phyloP scores from a whole-genome alignment of 768 basidiomycete genomes.

The Gyrodon lividus region DNA sequence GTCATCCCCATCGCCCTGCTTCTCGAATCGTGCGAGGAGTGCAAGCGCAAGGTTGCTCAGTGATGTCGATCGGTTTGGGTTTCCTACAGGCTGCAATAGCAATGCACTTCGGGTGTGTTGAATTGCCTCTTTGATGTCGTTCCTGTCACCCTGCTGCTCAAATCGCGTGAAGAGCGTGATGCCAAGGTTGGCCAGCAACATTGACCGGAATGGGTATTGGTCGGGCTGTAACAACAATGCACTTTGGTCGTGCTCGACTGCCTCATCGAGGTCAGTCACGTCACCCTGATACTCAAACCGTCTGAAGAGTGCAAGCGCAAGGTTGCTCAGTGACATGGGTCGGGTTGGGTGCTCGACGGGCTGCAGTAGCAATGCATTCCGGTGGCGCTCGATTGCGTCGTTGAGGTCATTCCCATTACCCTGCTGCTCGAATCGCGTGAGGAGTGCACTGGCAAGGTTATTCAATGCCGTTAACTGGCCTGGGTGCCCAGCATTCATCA shows the following conservation, averaged over 20 bases:
- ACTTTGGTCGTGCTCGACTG: neutral
- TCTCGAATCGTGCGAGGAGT: neutral
- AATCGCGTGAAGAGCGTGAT: neutral
- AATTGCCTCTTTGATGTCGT: no score
- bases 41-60: neutral
- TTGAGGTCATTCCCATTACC: neutral
- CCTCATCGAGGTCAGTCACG: neutral
- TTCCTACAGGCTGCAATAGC: neutral
- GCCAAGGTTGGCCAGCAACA: constrained; percentile 7
- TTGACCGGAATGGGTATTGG: neutral
- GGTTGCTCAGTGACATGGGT: neutral
- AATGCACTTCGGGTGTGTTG: neutral
- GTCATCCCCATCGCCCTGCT: neutral
- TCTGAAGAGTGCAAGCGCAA: neutral
- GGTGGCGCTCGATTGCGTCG: no score
- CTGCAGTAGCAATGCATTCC: neutral
- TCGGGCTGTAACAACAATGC: neutral
- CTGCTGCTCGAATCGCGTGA: neutral
- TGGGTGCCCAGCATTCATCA: neutral
- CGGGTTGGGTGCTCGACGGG: neutral
- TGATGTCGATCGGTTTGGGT: neutral
- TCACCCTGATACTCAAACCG: neutral
- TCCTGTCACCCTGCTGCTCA: neutral
- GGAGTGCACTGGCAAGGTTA: constrained; percentile 3
- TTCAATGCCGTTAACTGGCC: neutral